phyloP scores from a whole-genome alignment of 2,329 filamentous ascomycete species.

The Monilinia polystroma region DNA sequence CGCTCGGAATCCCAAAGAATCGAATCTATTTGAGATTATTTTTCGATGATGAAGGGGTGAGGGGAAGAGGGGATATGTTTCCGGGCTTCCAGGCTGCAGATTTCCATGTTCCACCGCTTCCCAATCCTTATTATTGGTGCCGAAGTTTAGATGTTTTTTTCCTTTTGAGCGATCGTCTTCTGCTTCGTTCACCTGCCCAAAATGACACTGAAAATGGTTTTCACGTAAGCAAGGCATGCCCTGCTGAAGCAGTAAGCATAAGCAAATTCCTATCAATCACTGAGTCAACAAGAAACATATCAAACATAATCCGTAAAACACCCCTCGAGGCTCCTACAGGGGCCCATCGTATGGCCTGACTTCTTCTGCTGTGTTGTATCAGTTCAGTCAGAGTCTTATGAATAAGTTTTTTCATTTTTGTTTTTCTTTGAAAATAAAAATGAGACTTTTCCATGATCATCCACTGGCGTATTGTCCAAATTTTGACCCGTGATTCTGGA shows the following conservation, averaged over 20 bases:
- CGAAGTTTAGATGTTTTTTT: background rate
- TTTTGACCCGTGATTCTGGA: constrained; percentile 20
- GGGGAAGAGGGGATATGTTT: constrained; percentile 11
- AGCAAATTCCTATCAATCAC: constrained; percentile 18
- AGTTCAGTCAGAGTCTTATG: constrained; percentile 5
- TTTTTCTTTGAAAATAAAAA: background rate
- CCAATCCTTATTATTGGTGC: constrained; percentile 7
- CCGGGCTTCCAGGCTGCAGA: constrained; percentile 23
- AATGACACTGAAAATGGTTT: constrained; percentile 1
- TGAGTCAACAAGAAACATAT: constrained; percentile 11
- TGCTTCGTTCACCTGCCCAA: constrained; percentile 3
- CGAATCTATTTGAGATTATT: background rate
- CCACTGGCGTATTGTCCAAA: constrained; percentile 4
- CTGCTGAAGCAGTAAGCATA: constrained; percentile 19
- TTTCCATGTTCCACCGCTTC: constrained; percentile 17
- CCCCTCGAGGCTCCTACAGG: constrained; percentile 5
- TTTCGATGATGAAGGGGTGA: constrained; percentile 3
- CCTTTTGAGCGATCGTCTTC: background rate
- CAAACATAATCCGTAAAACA: constrained; percentile 13
- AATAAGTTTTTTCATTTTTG: too few species aligned
- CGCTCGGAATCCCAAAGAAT: constrained; percentile 5
- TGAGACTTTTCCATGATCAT: constrained; percentile 17
- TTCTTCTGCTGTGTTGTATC: background rate
- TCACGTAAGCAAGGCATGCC: constrained; percentile 20
- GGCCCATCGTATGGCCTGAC: constrained; percentile 21